phyloP scores from a whole-genome alignment of 2,329 filamentous ascomycete genomes.

The Penicillium sp. region DNA sequence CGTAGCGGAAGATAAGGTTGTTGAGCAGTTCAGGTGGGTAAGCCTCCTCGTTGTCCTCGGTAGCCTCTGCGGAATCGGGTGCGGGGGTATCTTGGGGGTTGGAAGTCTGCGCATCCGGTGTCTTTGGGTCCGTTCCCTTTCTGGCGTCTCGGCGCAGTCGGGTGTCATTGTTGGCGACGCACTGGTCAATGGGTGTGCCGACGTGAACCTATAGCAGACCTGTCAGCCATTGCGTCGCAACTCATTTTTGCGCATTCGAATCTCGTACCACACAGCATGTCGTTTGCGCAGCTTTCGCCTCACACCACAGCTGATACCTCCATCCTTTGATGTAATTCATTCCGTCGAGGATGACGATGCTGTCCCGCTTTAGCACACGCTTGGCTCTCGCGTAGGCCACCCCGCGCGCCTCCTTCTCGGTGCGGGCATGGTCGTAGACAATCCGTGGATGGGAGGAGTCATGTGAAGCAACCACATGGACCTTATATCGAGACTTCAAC shows the following conservation, averaged over 20 bases:
- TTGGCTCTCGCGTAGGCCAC: conserved; percentile 62
- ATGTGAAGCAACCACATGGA: conserved; percentile 41
- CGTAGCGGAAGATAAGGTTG: conserved; percentile 64
- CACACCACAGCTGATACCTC: conserved; percentile 65
- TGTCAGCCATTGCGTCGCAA: not conserved
- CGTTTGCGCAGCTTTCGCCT: conserved; percentile 62
- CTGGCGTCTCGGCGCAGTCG: conserved; percentile 26
- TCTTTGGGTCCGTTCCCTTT: not conserved
- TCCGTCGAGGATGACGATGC: conserved; percentile 62
- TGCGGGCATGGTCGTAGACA: conserved; percentile 56
- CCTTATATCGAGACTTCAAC: conserved; percentile 45
- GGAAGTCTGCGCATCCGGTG: not conserved
- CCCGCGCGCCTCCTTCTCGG: conserved; percentile 63
- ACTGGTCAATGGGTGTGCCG: conserved; percentile 56
- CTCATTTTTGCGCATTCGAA: not conserved
- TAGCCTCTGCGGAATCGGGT: conserved; percentile 1
- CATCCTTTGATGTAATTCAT: conserved; percentile 69
- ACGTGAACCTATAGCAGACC: conserved; percentile 51
- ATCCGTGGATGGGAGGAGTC: conserved; percentile 46
- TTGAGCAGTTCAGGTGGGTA: conserved; percentile 59
- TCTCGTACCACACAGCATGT: conserved; percentile 59
- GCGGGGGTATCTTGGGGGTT: not conserved
- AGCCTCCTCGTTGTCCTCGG: conserved; percentile 28
- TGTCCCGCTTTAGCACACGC: conserved; percentile 55
- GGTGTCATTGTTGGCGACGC: conserved; percentile 53